A percentile compares a stretch with the other conserved stretches of the same genome.
These are phyloP conservation scores for Chimonanthus praecox DNA, from an alignment of 164 flowering plant species.

Conservation along the genomic window DNA sequence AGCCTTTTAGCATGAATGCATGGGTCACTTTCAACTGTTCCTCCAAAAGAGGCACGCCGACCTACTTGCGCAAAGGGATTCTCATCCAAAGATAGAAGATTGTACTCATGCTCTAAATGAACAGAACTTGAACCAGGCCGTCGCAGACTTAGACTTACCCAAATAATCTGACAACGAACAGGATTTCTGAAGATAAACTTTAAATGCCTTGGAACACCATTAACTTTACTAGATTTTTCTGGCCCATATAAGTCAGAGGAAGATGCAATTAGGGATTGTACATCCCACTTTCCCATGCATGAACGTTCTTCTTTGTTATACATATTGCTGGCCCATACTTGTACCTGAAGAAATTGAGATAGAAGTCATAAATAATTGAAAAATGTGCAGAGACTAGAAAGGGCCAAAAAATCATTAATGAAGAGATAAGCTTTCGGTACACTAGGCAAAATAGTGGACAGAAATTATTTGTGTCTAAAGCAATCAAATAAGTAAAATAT, in stretches of 20 bases:
- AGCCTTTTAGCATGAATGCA: constrained; percentile 87
- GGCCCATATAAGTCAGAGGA: constrained; percentile 73
- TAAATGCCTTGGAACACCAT: constrained; percentile 61
- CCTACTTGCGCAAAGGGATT: constrained; percentile 56
- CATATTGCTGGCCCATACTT: constrained; percentile 92
- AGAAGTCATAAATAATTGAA: neutral
- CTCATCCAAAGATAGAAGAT: constrained; percentile 79
- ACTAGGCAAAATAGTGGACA: no score
- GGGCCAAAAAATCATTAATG: neutral
- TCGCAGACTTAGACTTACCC: constrained; percentile 74
- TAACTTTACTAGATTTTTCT: constrained; percentile 37
- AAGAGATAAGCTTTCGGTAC: no score
- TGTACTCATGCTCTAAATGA: constrained; percentile 54
- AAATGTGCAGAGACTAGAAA: neutral
- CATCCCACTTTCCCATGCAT: constrained; percentile 86
- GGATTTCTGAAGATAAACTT: constrained; percentile 70
- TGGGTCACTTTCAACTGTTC: constrained; percentile 46
- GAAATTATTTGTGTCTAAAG: no score
- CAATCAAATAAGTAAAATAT: no score
- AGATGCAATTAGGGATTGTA: constrained; percentile 55
- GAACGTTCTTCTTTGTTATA: constrained; percentile 77
- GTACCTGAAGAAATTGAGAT: constrained; percentile 52
- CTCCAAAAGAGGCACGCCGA: constrained; percentile 78
- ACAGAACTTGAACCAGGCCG: constrained; percentile 67
- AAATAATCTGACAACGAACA: constrained; percentile 81